These are phyloP conservation scores for Metarhizium album DNA, from an alignment of 2,329 filamentous ascomycete genomes.

Conservation along the genomic window DNA sequence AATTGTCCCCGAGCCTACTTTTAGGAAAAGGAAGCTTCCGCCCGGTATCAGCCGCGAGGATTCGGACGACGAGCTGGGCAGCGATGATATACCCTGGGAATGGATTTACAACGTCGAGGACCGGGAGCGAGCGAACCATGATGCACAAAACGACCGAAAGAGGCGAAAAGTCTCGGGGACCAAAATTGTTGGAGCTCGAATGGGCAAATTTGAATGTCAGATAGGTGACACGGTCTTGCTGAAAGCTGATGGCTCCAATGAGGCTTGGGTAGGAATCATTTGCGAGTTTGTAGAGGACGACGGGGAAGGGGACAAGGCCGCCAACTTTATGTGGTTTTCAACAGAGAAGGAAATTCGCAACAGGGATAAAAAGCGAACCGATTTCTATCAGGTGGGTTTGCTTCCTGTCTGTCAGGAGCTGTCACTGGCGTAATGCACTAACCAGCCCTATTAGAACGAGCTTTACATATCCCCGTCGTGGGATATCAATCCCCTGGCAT, in stretches of 20 bases:
- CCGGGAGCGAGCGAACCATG: slow-evolving; percentile 14
- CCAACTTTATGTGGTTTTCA: slow-evolving; percentile 92
- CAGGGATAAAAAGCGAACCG: slow-evolving; percentile 68
- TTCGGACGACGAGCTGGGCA: slow-evolving; percentile 77
- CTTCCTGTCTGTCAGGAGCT: not conserved
- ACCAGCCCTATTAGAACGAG: slow-evolving; percentile 52
- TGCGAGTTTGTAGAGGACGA: slow-evolving; percentile 69
- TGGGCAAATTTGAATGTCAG: slow-evolving; percentile 69
- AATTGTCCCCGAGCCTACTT: slow-evolving; percentile 11
- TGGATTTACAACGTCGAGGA: slow-evolving; percentile 55
- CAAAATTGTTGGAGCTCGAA: slow-evolving; percentile 68
- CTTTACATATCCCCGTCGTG: slow-evolving; percentile 82
- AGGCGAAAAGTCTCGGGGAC: slow-evolving; percentile 23
- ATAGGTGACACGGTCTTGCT: slow-evolving; percentile 78
- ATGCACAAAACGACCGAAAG: slow-evolving; percentile 22
- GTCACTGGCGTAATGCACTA: not conserved
- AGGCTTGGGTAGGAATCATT: slow-evolving; percentile 88
- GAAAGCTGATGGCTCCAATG: slow-evolving; percentile 75
- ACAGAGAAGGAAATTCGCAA: slow-evolving; percentile 82
- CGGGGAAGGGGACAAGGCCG: slow-evolving; percentile 56
- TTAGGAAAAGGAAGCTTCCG: slow-evolving; percentile 10
- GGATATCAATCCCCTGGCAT: slow-evolving; percentile 76
- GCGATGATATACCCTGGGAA: slow-evolving; percentile 64
- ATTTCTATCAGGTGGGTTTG: slow-evolving; percentile 54
- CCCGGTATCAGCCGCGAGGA: slow-evolving; percentile 61